Evolutionary conservation across 1,284 basidiomycete genomes (phyloP).

Genomic region (Polyporus tsugae): DNA sequence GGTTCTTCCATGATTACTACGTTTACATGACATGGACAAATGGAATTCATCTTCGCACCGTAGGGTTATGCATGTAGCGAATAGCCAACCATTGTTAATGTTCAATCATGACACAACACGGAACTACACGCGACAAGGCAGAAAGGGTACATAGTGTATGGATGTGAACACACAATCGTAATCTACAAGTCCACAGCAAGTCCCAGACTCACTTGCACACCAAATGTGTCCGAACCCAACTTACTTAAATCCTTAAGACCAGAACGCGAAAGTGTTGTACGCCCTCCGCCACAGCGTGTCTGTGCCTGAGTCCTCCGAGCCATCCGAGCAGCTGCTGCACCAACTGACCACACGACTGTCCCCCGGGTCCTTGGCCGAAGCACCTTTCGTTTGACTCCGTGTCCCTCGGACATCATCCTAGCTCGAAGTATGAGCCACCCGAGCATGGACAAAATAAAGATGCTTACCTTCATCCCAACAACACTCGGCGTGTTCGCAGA

Average conservation of each 20-base stretch:
- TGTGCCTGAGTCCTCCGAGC: neutral
- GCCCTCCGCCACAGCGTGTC: conserved; percentile 6
- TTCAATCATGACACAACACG: neutral
- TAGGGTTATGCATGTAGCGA: neutral
- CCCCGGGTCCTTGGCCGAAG: neutral
- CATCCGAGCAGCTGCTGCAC: conserved; percentile 8
- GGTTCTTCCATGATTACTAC: neutral
- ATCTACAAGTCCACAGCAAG: neutral
- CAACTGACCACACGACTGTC: conserved; percentile 1
- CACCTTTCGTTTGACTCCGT: neutral
- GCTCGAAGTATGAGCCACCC: neutral
- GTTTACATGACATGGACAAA: neutral
- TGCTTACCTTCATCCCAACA: neutral
- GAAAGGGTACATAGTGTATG: neutral
- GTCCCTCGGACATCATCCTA: too few relatives aligned
- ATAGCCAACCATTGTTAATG: too few relatives aligned
- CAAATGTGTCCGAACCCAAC: too few relatives aligned
- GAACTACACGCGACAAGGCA: neutral
- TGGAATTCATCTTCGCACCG: neutral
- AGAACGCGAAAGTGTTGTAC: neutral
- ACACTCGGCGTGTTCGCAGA: neutral
- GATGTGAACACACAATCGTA: neutral
- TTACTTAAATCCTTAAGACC: neutral
- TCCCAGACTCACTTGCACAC: neutral
- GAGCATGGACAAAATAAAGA: too few relatives aligned